Percentiles rank a stretch among this genome's conserved stretches.
phyloP scores from a whole-genome alignment of 495 filamentous ascomycete genomes.

The Emericellopsis terricola region DNA sequence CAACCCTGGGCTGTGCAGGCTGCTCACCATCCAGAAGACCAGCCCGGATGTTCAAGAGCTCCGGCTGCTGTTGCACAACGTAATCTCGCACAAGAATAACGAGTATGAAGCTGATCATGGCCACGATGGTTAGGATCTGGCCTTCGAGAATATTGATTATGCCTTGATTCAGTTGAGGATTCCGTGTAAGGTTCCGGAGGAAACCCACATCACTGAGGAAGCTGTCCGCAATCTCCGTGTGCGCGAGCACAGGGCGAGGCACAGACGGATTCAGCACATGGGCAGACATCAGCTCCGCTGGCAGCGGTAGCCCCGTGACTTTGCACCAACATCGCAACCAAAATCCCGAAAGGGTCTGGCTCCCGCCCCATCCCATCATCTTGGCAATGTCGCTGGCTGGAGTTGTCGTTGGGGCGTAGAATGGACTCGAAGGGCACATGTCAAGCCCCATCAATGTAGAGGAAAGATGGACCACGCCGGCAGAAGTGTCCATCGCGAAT shows the following conservation, averaged over 20 bases:
- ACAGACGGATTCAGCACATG: background rate
- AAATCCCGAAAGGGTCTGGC: conserved; percentile 1
- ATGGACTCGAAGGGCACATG: conserved; percentile 27
- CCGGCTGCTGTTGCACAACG: conserved; percentile 93
- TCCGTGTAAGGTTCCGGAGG: conserved; percentile 54
- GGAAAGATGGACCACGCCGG: background rate
- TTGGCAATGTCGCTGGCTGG: conserved; percentile 11
- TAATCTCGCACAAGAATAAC: conserved; percentile 94
- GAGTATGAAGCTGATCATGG: conserved; percentile 83
- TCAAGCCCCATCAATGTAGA: conserved; percentile 1
- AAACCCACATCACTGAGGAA: conserved; percentile 56
- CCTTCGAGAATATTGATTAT: conserved; percentile 79
- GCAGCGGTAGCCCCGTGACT: conserved; percentile 2
- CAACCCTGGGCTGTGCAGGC: too few species aligned
- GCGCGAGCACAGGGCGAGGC: too few species aligned
- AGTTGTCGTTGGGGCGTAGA: conserved; percentile 19
- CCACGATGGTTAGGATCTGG: conserved; percentile 75
- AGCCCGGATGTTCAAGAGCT: conserved; percentile 42
- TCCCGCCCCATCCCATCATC: conserved; percentile 10
- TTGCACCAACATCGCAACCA: background rate
- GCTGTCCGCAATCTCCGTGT: background rate
- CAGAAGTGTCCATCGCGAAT: conserved; percentile 5
- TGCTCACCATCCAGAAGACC: conserved; percentile 32
- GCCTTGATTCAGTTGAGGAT: conserved; percentile 54
- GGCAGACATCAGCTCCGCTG: background rate